Evolutionary conservation across 1,284 basidiomycete species (phyloP).

Genomic region (Malassezia psittaci): DNA sequence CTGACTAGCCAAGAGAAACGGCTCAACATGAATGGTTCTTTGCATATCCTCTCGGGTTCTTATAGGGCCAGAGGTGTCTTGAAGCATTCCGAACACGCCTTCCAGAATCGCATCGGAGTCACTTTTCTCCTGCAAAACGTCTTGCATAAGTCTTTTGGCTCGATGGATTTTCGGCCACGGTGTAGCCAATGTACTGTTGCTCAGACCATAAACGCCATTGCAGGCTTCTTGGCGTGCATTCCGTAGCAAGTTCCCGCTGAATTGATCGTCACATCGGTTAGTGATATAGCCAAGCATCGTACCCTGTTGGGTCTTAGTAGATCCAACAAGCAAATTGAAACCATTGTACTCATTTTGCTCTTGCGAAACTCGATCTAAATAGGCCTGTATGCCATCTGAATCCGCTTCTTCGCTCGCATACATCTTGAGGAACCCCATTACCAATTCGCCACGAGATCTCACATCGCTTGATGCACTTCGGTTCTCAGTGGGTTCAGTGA

Average conservation of each 20-base stretch:
- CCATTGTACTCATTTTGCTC: not conserved
- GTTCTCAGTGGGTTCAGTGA: not conserved
- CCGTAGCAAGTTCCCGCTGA: not conserved
- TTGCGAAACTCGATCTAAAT: not conserved
- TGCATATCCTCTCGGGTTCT: slow-evolving; percentile 3
- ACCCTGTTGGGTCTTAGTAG: not conserved
- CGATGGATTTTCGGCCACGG: slow-evolving; percentile 13
- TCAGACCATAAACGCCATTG: not conserved
- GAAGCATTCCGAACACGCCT: slow-evolving; percentile 6
- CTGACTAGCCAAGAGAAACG: slow-evolving; percentile 5
- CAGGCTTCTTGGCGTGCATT: too few species aligned
- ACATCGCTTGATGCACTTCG: not conserved
- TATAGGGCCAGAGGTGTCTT: not conserved
- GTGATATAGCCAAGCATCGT: slow-evolving; percentile 6
- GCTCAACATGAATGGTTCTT: slow-evolving; percentile 4
- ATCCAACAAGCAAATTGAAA: slow-evolving; percentile 10
- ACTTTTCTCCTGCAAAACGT: not conserved
- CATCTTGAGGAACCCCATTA: slow-evolving; percentile 2
- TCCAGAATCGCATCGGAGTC: not conserved
- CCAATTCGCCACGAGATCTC: slow-evolving; percentile 11
- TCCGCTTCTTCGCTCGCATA: not conserved
- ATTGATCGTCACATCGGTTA: slow-evolving; percentile 5
- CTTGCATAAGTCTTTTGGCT: not conserved
- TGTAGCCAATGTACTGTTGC: slow-evolving; percentile 8
- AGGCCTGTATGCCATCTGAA: not conserved